These are phyloP conservation scores for Eucalyptus marginata DNA, from an alignment of 345 rosid genomes.

Conservation along the genomic window DNA sequence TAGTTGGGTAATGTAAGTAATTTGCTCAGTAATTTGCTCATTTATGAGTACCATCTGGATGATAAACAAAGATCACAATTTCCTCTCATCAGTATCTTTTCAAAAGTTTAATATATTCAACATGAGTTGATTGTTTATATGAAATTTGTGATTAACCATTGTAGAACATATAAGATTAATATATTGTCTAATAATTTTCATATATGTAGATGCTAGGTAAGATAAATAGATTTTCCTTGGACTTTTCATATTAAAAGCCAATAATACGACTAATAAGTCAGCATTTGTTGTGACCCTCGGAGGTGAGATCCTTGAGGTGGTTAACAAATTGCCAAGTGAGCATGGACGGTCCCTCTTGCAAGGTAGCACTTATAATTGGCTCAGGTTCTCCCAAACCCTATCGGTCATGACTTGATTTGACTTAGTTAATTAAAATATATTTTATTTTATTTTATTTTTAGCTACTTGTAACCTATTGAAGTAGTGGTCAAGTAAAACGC, in stretches of 20 bases:
- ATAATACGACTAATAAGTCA: neutral
- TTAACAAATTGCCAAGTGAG: neutral
- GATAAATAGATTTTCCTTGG: neutral
- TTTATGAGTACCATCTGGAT: neutral
- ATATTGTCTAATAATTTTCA: too few relatives aligned
- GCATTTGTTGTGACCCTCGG: neutral
- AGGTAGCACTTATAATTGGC: neutral
- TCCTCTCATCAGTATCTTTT: neutral
- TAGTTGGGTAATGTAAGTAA: neutral
- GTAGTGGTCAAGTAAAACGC: neutral
- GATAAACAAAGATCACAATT: neutral
- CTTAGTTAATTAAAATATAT: too few relatives aligned
- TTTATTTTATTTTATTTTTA: too few relatives aligned
- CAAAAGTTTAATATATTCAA: neutral
- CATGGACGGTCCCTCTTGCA: rapidly evolving
- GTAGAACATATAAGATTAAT: neutral
- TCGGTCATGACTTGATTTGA: neutral
- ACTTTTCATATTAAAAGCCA: neutral
- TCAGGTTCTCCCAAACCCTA: neutral
- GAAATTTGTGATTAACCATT: neutral
- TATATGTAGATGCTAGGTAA: neutral
- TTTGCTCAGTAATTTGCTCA: neutral
- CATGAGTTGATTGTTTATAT: neutral
- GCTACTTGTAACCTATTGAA: neutral
- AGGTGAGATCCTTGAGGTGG: neutral